phyloP scores from a whole-genome alignment of 2,329 filamentous ascomycete genomes.

The Xylaria arbuscula region DNA sequence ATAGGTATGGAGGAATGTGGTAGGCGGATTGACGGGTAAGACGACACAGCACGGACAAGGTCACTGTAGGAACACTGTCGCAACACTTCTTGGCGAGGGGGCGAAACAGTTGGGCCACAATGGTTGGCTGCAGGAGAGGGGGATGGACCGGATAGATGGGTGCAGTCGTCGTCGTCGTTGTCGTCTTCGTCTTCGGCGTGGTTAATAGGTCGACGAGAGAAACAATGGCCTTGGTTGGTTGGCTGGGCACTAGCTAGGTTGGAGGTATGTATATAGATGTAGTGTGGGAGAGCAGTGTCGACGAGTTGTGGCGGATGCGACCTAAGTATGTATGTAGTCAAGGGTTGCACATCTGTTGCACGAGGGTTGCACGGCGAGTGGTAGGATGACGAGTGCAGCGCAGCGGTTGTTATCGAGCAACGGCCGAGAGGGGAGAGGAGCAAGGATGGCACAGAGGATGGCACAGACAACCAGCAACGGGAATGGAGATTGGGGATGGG shows the following conservation, averaged over 20 bases:
- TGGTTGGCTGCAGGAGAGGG: constrained; percentile 34
- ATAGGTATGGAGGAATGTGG: constrained; percentile 16
- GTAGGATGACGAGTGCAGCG: constrained; percentile 42
- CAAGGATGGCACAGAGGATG: constrained; percentile 3
- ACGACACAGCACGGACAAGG: constrained; percentile 30
- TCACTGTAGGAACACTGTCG: constrained; percentile 40
- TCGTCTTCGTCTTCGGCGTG: not conserved
- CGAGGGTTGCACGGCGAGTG: constrained; percentile 22
- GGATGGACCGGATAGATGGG: constrained; percentile 28
- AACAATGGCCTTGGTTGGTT: constrained; percentile 25
- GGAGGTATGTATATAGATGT: constrained; percentile 7
- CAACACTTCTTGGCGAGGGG: constrained; percentile 35
- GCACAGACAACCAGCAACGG: constrained; percentile 12
- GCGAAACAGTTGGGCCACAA: constrained; percentile 32
- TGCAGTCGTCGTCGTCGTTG: constrained; percentile 25
- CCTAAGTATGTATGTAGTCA: constrained; percentile 14
- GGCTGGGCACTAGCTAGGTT: constrained; percentile 11
- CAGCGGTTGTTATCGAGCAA: constrained; percentile 41
- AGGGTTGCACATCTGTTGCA: constrained; percentile 22
- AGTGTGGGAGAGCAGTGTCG: constrained; percentile 19
- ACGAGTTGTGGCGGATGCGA: constrained; percentile 19
- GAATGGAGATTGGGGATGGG: not conserved
- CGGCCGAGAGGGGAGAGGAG: constrained; percentile 22
- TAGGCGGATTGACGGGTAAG: constrained; percentile 19
- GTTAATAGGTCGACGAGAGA: constrained; percentile 20